A percentile compares a stretch with the other conserved stretches of the same genome.
These are phyloP conservation scores for Fragaria nilgerrensis DNA, from an alignment of 306 rosid genomes.

Conservation along the genomic window DNA sequence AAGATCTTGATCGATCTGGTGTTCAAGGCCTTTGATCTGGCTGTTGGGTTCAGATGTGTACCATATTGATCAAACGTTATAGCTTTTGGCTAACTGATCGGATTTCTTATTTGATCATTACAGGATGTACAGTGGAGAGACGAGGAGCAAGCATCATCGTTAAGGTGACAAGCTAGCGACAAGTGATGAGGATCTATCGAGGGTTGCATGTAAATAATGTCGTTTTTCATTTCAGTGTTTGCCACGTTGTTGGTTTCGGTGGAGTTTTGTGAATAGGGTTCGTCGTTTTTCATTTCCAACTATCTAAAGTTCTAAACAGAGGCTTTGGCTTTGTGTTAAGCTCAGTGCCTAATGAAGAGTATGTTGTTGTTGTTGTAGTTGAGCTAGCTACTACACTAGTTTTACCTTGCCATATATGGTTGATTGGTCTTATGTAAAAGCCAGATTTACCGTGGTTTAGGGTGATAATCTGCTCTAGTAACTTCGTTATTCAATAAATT, in stretches of 20 bases:
- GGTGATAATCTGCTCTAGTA: conserved; percentile 1
- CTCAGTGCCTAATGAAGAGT: background rate
- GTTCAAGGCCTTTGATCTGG: background rate
- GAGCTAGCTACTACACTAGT: background rate
- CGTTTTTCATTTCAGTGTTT: background rate
- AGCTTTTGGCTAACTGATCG: background rate
- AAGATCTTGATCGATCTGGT: background rate
- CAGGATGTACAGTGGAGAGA: conserved; percentile 87
- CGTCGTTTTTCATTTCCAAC: background rate
- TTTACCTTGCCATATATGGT: background rate
- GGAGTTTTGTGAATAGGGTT: conserved; percentile 4
- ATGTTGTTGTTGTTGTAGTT: background rate
- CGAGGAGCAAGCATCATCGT: conserved; percentile 70
- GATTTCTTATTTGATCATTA: conserved; percentile 7
- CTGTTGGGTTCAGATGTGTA: background rate
- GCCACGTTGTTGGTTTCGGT: conserved; percentile 7
- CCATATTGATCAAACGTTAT: too few species aligned
- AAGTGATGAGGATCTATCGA: background rate
- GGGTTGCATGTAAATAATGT: conserved; percentile 35
- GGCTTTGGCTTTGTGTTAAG: background rate
- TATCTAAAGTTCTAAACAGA: too few species aligned
- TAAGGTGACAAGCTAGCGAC: conserved; percentile 14
- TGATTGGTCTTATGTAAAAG: background rate
- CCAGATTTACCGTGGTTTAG: conserved; percentile 1
- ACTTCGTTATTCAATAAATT: background rate